Percentiles rank a stretch among this genome's conserved stretches.
Evolutionary conservation across 345 rosid species (phyloP).

Genomic region (Moringa oleifera): DNA sequence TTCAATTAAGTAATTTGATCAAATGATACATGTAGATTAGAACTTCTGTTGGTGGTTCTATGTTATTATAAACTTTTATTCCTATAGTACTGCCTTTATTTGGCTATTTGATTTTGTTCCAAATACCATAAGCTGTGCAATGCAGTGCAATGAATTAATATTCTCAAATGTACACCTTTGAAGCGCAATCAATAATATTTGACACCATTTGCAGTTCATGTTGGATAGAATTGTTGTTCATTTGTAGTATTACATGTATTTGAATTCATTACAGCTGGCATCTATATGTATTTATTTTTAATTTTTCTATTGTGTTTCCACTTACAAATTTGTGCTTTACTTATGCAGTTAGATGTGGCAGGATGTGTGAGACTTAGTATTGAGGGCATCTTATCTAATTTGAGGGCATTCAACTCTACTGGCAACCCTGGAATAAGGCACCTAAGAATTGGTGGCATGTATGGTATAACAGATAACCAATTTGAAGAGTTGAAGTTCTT

Average conservation of each 20-base stretch:
- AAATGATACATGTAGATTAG: neutral
- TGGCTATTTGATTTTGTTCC: too few species aligned
- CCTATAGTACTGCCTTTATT: too few species aligned
- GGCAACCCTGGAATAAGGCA: constrained; percentile 13
- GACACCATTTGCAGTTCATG: neutral
- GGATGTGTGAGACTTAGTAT: constrained; percentile 25
- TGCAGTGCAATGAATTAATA: too few species aligned
- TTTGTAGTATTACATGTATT: neutral
- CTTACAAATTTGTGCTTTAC: neutral
- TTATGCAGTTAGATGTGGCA: constrained; percentile 23
- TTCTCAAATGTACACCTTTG: too few species aligned
- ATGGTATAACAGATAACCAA: constrained; percentile 23
- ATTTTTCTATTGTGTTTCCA: neutral
- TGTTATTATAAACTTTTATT: too few species aligned
- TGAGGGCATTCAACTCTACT: constrained; percentile 18
- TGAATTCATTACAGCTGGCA: neutral
- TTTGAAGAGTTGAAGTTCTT: constrained; percentile 21
- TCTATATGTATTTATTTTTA: too few species aligned
- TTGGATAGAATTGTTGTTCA: neutral
- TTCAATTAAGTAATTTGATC: too few species aligned
- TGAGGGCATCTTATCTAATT: constrained; percentile 18
- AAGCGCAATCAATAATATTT: neutral
- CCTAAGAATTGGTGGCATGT: constrained; percentile 22
- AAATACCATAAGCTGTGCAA: too few species aligned
- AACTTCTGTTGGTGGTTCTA: neutral